Percentiles rank a stretch among this genome's conserved stretches.
phyloP scores from a whole-genome alignment of 2,329 filamentous ascomycete species.

The Mycogone perniciosa region DNA sequence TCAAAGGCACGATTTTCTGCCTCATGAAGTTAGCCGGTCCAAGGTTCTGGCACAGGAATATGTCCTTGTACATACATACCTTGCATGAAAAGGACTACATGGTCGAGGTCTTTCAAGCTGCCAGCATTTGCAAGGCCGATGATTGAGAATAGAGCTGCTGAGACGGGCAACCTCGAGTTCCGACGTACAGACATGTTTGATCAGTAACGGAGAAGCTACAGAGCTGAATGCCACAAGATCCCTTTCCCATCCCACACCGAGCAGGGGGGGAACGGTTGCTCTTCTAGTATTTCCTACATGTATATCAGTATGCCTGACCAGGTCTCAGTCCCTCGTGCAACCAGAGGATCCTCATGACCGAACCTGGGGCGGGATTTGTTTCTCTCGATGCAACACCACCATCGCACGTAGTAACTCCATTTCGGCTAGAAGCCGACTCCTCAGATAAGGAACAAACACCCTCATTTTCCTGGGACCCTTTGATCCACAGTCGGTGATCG shows the following conservation, averaged over 20 bases:
- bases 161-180: not conserved
- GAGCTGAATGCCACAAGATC: not conserved
- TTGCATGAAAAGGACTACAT: constrained; percentile 55
- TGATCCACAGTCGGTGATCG: not conserved
- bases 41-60: no score
- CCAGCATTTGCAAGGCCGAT: constrained; percentile 4
- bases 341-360: constrained; percentile 2
- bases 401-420: not conserved
- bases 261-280: not conserved
- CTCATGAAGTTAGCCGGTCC: not conserved
- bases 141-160: constrained; percentile 1
- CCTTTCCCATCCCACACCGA: not conserved
- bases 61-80: constrained; percentile 17
- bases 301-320: no score
- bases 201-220: not conserved
- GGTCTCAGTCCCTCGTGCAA: not conserved
- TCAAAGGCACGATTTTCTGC: constrained; percentile 32
- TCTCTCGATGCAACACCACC: not conserved
- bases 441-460: not conserved
- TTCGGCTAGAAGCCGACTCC: not conserved
- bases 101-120: constrained; percentile 39
- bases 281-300: not conserved
- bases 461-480: no score
- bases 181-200: constrained; percentile 3
- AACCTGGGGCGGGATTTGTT: constrained; percentile 1